These are phyloP conservation scores for Trichoderma citrinoviride DNA, from an alignment of 2,329 filamentous ascomycete genomes.

Conservation along the genomic window DNA sequence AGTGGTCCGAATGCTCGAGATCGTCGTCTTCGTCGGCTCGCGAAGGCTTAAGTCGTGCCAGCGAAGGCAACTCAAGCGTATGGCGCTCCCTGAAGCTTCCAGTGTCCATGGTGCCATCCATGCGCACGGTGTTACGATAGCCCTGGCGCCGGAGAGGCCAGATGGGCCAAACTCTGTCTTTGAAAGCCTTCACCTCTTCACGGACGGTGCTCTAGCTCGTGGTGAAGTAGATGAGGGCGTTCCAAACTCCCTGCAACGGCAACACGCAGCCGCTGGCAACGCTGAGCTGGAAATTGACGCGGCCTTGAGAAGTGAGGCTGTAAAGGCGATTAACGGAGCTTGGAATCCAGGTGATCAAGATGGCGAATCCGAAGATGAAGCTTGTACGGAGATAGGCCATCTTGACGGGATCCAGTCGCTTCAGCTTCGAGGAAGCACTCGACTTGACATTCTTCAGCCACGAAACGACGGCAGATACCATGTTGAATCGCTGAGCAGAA, in stretches of 20 bases:
- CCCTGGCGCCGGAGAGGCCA: constrained; percentile 14
- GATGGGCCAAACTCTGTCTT: constrained; percentile 22
- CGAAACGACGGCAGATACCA: constrained; percentile 24
- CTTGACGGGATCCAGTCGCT: constrained; percentile 52
- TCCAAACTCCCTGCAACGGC: constrained; percentile 78
- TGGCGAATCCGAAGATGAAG: constrained; percentile 58
- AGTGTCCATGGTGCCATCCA: constrained; percentile 32
- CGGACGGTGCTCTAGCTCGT: constrained; percentile 52
- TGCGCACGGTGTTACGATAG: constrained; percentile 25
- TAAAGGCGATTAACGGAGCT: constrained; percentile 73
- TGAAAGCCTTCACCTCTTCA: constrained; percentile 29
- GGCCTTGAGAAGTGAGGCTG: constrained; percentile 51
- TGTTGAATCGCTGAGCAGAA: constrained; percentile 26
- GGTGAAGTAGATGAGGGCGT: constrained; percentile 70
- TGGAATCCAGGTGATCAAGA: constrained; percentile 60
- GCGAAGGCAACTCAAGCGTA: constrained; percentile 26
- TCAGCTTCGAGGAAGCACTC: constrained; percentile 35
- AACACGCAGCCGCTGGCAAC: constrained; percentile 68
- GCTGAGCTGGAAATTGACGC: constrained; percentile 61
- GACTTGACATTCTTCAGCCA: constrained; percentile 30
- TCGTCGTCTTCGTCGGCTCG: constrained; percentile 19
- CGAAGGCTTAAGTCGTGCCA: constrained; percentile 9
- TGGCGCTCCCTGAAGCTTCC: constrained; percentile 25
- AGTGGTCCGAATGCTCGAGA: background rate
- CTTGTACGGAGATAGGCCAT: constrained; percentile 59